Percentiles rank a stretch among this genome's conserved stretches.
phyloP scores from a whole-genome alignment of 352 stramenopile species.

The Aphanomyces cochlioides region DNA sequence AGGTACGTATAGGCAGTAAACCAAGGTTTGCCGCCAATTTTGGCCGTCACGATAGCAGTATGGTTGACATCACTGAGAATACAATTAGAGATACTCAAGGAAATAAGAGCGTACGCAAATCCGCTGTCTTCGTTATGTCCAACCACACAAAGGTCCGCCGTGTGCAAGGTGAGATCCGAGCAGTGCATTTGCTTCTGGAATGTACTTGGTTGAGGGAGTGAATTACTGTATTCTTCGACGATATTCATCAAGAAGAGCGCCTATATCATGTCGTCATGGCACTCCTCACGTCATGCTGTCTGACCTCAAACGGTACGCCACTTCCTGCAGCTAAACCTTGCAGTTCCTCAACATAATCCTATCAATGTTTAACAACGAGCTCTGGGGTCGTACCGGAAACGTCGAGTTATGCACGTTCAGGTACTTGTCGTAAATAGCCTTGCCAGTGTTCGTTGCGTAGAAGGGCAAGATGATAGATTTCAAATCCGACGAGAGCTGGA shows the following conservation, averaged over 20 bases:
- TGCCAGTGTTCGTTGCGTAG: slow-evolving; percentile 39
- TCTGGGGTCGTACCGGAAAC: slow-evolving; percentile 49
- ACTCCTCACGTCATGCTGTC: not conserved
- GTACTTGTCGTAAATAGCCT: slow-evolving; percentile 45
- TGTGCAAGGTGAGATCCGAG: slow-evolving; percentile 64
- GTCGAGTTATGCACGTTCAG: slow-evolving; percentile 41
- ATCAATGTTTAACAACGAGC: not conserved
- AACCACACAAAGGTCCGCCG: slow-evolving; percentile 43
- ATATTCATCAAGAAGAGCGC: slow-evolving; percentile 71
- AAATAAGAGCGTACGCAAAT: slow-evolving; percentile 19
- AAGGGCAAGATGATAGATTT: slow-evolving; percentile 59
- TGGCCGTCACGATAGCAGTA: slow-evolving; percentile 58
- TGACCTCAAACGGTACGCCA: slow-evolving; percentile 47
- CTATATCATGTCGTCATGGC: slow-evolving; percentile 22
- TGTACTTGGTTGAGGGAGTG: not conserved
- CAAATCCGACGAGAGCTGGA: slow-evolving; percentile 46
- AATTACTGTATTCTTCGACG: slow-evolving; percentile 53
- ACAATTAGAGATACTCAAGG: not conserved
- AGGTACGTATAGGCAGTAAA: slow-evolving; percentile 76
- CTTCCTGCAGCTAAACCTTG: slow-evolving; percentile 59
- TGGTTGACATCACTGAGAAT: slow-evolving; percentile 47
- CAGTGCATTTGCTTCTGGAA: slow-evolving; percentile 40
- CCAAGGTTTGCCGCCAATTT: slow-evolving; percentile 46
- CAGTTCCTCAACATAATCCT: slow-evolving; percentile 69
- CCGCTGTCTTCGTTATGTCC: slow-evolving; percentile 70